These are phyloP conservation scores for Candida qinlingensis DNA, from an alignment of 805 yeast genomes.

Conservation along the genomic window DNA sequence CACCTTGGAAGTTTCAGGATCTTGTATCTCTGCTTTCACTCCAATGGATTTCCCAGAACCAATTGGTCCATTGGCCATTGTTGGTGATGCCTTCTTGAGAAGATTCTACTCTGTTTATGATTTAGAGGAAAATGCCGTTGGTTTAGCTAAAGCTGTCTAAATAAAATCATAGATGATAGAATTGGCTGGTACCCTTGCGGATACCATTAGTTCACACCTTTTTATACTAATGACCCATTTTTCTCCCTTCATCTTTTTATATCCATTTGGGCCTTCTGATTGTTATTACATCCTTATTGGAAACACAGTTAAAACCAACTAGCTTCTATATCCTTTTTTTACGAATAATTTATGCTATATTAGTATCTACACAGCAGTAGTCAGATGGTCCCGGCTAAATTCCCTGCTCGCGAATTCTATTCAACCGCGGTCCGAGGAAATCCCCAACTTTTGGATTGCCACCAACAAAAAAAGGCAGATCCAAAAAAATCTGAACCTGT, in stretches of 20 bases:
- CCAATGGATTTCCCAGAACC: conserved; percentile 98
- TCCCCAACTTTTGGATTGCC: no score
- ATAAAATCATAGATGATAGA: conserved; percentile 19
- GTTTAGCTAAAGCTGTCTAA: conserved; percentile 76
- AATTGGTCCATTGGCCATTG: conserved; percentile 91
- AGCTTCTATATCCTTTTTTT: background rate
- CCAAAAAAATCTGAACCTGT: no score
- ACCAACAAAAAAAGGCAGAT: no score
- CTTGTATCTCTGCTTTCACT: conserved; percentile 94
- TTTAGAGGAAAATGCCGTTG: conserved; percentile 85
- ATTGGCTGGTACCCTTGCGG: no score
- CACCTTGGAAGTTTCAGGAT: conserved; percentile 89
- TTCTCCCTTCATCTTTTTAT: background rate
- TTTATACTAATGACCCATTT: background rate
- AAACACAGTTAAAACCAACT: background rate
- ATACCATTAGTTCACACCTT: background rate
- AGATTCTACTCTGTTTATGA: conserved; percentile 92
- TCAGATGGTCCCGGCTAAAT: no score
- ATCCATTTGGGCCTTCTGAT: background rate
- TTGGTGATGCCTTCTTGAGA: conserved; percentile 97
- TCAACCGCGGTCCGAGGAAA: no score
- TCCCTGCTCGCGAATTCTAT: no score
- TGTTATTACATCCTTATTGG: no score
- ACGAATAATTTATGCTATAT: background rate
- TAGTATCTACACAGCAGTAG: no score